Evolutionary conservation across 140 eudicot genomes (phyloP), one percentile per base, ranked within the genome.

Genomic region (Senecio squalidus): DNA sequence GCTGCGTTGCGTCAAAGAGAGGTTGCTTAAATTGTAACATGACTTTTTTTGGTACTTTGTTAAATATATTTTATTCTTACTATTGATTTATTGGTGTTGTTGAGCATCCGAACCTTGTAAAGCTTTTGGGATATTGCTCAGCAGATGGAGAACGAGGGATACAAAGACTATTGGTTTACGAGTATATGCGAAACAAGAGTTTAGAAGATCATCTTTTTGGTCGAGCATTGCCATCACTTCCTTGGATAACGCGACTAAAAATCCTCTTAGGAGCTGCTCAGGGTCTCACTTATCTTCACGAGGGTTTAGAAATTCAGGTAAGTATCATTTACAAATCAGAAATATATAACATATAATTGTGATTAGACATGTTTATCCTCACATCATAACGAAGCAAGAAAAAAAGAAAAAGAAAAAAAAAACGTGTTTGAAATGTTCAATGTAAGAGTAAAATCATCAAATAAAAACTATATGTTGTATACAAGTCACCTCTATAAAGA

Each of bases 251-350:
- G 14, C 68, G 96, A 68, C 62, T 88, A 8, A 60, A 65, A 27
- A 81, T 88, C 70, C 80, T 88, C 74, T 81, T 80, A 22, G 96
- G 88, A 6, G 86, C 90, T 6, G 96, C 96, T 45, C 67, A 76
- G 68, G 94, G 96, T 29, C 78, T 88, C 70, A 80, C 55, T 9
- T 49, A 49, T 24, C 55, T 88, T 38, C 98, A 91, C 29, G 71
- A 76, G 62, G 96, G 91, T 26, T 45, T 83, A 66, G 94, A 91
- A 74, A 78, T 86, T 60, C 88, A 76, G 95, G 97, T 85, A 81
- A 29, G 29, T 58, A 9, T 50, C 26, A 48, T 22, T 9, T 52
- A 36, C 17, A 55, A 36, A 39, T 66, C 14, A 26, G 13, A 26
- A 27, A 28, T n/a, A n/a, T n/a, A n/a, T n/a, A n/a, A n/a, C n/a